A percentile compares a stretch with the other conserved stretches of the same genome.
Evolutionary conservation across 73 alveolate species (phyloP).

Genomic region (Paramecium tetraurelia): DNA sequence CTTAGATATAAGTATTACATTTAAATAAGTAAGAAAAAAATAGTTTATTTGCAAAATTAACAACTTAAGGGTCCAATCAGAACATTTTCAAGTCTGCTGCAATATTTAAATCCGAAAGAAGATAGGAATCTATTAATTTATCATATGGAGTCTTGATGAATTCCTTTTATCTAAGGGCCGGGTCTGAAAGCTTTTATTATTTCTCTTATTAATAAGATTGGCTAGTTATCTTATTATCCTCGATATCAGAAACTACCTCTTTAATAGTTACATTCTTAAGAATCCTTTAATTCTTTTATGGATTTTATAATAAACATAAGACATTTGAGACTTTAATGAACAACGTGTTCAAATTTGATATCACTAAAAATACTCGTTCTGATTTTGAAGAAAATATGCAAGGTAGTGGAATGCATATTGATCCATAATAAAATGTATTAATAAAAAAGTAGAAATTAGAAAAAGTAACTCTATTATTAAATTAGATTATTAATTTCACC

Average conservation of each 20-base stretch:
- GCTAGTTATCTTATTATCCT: not conserved
- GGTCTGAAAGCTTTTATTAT: not conserved
- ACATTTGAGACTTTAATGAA: slow-evolving; percentile 17
- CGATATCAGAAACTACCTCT: not conserved
- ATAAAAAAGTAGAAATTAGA: not conserved
- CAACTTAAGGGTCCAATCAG: not conserved
- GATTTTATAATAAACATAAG: not conserved
- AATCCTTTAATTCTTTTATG: not conserved
- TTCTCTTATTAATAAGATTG: not conserved
- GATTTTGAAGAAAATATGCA: not conserved
- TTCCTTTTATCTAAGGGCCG: not conserved
- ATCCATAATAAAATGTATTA: not conserved
- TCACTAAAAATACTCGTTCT: not conserved
- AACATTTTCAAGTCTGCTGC: not conserved
- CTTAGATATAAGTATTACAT: not conserved
- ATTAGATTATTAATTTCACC: not conserved
- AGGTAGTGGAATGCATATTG: not conserved
- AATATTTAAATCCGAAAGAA: not conserved
- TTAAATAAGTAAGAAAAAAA: not conserved
- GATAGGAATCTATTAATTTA: not conserved
- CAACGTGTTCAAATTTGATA: not conserved
- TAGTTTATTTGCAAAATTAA: not conserved
- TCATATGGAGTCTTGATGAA: not conserved
- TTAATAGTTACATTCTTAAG: not conserved
- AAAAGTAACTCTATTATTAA: not conserved